Evolutionary conservation across 2,329 filamentous ascomycete genomes (phyloP), one percentile per base, ranked within the genome.

Genomic region (Boeremia lycopersici): DNA sequence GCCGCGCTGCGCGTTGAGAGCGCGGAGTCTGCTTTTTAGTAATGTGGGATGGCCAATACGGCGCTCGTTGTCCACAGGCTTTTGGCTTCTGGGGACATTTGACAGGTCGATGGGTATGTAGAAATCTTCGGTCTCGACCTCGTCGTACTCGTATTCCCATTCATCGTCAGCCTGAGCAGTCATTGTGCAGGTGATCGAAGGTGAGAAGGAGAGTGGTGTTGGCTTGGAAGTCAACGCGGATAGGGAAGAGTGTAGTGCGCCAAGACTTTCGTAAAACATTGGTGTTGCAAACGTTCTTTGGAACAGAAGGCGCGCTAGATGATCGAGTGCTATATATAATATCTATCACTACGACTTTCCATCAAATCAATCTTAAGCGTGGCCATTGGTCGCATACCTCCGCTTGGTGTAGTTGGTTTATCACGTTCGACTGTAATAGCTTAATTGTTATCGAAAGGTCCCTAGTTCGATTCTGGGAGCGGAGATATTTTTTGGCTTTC

Each of bases 131-230:
- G 78, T 82, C 46, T 82, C 79, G 7, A 75, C 76, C 6, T 78
- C 74, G 63, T 81, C 71, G 60, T 86, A 86, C 63, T 87, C 84
- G 69, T 86, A 87, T 61, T 87, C 84, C 75, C 82, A 86, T n/a
- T 85, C 76, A n/a, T 78, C 77, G 13, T 76, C 69, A 13, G 7
- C 28, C 4, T 23, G 2, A 2, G 30, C 30, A 5, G 35, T 26
- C 52, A 55, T 55, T 12, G 4, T 50, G 31, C 7, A 29, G 23
- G 25, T 30, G 12, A 12, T 40, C 26, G 23, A 7, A 12, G 12
- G 12, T 26, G 10, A 11, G 0, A 15, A 25, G 15, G 33, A 33
- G 12, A 7, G 26, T 7, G n/a, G n/a, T 11, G 39, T 30, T 10
- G 33, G 41, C 5, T 26, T 26, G 35, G 19, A 25, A 10, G 7